Evolutionary conservation across 2,329 filamentous ascomycete genomes (phyloP).

Genomic region (Exophiala lecanii-corni): DNA sequence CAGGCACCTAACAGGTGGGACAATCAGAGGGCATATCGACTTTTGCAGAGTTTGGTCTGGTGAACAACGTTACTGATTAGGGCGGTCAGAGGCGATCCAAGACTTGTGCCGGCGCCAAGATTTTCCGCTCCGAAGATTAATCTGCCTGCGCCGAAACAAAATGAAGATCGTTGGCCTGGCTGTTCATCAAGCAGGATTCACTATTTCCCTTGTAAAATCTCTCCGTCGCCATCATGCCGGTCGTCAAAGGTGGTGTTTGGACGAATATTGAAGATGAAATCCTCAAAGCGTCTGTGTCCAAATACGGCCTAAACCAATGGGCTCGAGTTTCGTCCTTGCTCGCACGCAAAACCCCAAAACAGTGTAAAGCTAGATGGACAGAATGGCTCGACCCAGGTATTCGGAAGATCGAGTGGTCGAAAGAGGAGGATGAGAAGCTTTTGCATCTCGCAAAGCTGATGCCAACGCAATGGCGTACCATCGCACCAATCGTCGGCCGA

Average conservation of each 20-base stretch:
- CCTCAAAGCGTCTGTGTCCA: slow-evolving; percentile 89
- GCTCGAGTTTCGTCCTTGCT: slow-evolving; percentile 95
- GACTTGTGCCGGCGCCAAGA: not conserved
- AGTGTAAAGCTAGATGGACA: slow-evolving; percentile 97
- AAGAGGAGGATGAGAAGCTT: slow-evolving; percentile 97
- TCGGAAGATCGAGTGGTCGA: slow-evolving; percentile 98
- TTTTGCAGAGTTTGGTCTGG: no score
- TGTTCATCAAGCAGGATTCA: no score
- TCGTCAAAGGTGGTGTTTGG: slow-evolving; percentile 65
- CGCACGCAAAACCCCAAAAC: slow-evolving; percentile 95
- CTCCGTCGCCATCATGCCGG: slow-evolving; percentile 49
- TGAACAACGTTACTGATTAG: no score
- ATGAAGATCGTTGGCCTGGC: no score
- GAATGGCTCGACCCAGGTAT: slow-evolving; percentile 98
- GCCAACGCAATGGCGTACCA: slow-evolving; percentile 98
- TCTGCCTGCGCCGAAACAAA: no score
- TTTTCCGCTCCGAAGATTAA: not conserved
- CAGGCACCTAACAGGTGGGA: no score
- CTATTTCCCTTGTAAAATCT: no score
- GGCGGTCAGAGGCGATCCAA: no score
- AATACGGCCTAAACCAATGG: slow-evolving; percentile 97
- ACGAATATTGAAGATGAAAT: slow-evolving; percentile 85
- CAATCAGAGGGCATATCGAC: no score
- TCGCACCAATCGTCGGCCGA: slow-evolving; percentile 91
- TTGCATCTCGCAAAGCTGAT: slow-evolving; percentile 96